Conservation (phyloP, 495 filamentous ascomycete genomes). For the Platismatia glauca region DNA sequence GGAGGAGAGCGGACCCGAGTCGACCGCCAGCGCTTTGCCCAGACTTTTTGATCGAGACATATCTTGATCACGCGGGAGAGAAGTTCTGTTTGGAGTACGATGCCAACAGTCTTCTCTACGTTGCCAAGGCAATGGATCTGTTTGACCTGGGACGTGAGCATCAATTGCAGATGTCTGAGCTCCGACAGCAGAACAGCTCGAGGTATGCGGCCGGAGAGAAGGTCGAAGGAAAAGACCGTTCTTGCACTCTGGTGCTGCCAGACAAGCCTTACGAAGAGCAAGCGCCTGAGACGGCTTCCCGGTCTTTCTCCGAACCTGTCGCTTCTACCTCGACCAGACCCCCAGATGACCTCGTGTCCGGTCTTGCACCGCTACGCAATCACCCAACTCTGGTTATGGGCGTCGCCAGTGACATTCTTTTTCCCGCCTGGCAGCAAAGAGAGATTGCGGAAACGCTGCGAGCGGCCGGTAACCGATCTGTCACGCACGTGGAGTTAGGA, state of each 20-base stretch:
- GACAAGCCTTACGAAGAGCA: slow-evolving; percentile 78
- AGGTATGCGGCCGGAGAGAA: slow-evolving; percentile 37
- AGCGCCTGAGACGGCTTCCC: slow-evolving; percentile 37
- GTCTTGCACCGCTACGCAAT: slow-evolving; percentile 58
- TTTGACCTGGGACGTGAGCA: slow-evolving; percentile 79
- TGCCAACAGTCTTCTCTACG: slow-evolving; percentile 89
- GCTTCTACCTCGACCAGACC: slow-evolving; percentile 33
- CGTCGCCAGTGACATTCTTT: slow-evolving; percentile 91
- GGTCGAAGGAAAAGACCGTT: slow-evolving; percentile 28
- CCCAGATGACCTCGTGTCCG: slow-evolving; percentile 68
- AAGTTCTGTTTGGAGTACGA: slow-evolving; percentile 99
- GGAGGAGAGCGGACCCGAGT: slow-evolving; percentile 74
- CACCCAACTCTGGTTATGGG: slow-evolving; percentile 84
- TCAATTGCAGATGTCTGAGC: slow-evolving; percentile 42
- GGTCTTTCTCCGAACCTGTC: slow-evolving; percentile 11
- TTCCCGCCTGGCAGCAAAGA: slow-evolving; percentile 96
- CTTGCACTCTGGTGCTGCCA: slow-evolving; percentile 80
- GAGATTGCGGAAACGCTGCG: slow-evolving; percentile 83
- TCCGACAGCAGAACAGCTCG: slow-evolving; percentile 41
- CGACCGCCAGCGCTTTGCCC: slow-evolving; percentile 87
- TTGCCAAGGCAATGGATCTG: slow-evolving; percentile 97
- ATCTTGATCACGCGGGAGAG: slow-evolving; percentile 95
- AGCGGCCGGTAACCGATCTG: slow-evolving; percentile 62
- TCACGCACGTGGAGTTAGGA: slow-evolving; percentile 82
- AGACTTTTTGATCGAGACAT: slow-evolving; percentile 97